Percentiles rank a stretch among this genome's conserved stretches.
These are phyloP conservation scores for Teratosphaeriaceae sp. DNA, from an alignment of 2,329 filamentous ascomycete genomes.

Conservation along the genomic window DNA sequence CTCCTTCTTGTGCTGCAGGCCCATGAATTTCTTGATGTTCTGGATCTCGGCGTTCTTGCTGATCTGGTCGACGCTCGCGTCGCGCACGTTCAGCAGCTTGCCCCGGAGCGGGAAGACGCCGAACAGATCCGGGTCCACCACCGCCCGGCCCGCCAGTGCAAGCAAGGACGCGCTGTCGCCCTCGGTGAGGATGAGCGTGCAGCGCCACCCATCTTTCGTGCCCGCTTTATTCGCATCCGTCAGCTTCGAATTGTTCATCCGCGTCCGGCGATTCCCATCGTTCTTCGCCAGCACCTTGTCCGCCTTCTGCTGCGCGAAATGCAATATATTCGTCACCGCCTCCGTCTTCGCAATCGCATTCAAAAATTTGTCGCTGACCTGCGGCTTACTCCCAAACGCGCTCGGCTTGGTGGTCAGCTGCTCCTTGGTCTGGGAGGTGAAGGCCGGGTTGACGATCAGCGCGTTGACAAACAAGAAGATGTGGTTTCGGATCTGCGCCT, in stretches of 20 bases:
- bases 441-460: constrained; percentile 86
- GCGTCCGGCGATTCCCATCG: constrained; percentile 81
- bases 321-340: constrained; percentile 86
- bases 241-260: constrained; percentile 95
- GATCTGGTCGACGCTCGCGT: constrained; percentile 92
- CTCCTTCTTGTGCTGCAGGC: constrained; percentile 91
- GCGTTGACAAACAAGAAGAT: constrained; percentile 98
- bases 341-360: constrained; percentile 86
- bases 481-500: constrained; percentile 87
- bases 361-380: constrained; percentile 76
- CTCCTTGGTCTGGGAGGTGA: constrained; percentile 97
- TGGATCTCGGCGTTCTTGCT: constrained; percentile 96
- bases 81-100: constrained; percentile 95
- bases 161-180: constrained; percentile 98
- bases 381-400: constrained; percentile 87
- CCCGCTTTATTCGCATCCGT: constrained; percentile 97
- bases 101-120: constrained; percentile 95
- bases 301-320: constrained; percentile 91
- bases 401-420: constrained; percentile 86
- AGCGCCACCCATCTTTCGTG: constrained; percentile 81
- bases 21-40: constrained; percentile 98
- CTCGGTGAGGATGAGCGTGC: constrained; percentile 93
- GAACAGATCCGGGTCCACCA: constrained; percentile 87
- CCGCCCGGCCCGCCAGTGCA: constrained; percentile 85
- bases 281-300: constrained; percentile 93